Percentiles rank a stretch among this genome's conserved stretches.
phyloP scores from a whole-genome alignment of 2,329 filamentous ascomycete genomes.

The Sarocladium brachiariae region DNA sequence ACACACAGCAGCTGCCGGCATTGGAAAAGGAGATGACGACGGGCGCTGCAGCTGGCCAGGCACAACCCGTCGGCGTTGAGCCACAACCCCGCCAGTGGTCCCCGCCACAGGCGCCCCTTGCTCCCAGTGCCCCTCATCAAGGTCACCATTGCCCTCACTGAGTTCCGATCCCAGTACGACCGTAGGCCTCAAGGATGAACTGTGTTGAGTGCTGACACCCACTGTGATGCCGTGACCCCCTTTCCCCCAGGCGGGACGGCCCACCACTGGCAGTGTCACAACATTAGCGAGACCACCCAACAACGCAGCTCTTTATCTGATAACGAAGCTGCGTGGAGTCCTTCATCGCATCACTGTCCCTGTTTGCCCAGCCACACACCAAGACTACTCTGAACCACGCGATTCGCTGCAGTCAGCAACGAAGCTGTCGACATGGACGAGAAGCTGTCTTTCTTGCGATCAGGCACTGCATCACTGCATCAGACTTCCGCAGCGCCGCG shows the following conservation, averaged over 20 bases:
- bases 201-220: background rate
- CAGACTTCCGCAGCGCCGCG: background rate
- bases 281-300: no score
- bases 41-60: background rate
- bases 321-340: background rate
- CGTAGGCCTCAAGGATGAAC: no score
- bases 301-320: no score
- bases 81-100: background rate
- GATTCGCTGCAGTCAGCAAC: background rate
- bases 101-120: background rate
- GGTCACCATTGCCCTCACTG: no score
- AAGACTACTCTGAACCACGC: background rate
- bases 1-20: conserved; percentile 5
- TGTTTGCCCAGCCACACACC: background rate
- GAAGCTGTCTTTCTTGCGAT: conserved; percentile 16
- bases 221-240: background rate
- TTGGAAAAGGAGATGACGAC: background rate
- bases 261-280: no score
- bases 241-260: background rate
- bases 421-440: conserved; percentile 23
- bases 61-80: background rate
- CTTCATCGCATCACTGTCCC: background rate
- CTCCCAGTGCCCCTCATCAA: background rate
- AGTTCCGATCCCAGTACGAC: background rate
- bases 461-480: conserved; percentile 13